Evolutionary conservation across 495 filamentous ascomycete species (phyloP), one percentile per base, ranked within the genome.

Genomic region (Annulohypoxylon stygium): DNA sequence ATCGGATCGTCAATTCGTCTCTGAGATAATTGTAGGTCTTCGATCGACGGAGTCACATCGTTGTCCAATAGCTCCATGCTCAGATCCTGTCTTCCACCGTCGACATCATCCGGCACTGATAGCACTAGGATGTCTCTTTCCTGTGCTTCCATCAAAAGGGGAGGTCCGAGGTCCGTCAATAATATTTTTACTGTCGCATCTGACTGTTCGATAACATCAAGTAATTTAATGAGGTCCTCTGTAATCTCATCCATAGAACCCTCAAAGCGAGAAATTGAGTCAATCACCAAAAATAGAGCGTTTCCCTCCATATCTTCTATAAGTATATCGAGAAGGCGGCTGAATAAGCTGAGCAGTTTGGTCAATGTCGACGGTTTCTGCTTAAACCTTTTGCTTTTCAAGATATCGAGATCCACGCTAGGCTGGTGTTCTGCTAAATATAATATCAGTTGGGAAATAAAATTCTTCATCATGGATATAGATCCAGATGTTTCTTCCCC

Each of bases 401-500:
- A 34, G 33, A 58, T 37, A n/a, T 39, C 54, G 33, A 58, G 54
- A 33, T 58, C 54, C 1, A 58, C n/a, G 8, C 20, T 37, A 36
- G 33, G 54, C 20, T 7, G 20, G 26, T 58, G n/a, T 20, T 58
- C 54, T 20, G 54, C 54, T 18, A 58, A 39, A n/a, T 58, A 33
- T 20, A 37, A 58, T 58, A 58, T n/a, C 54, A 58, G n/a, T 58
- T 58, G 54, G 1, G 54, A 33, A 20, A 58, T 37, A 10, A 58
- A 33, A 11, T 16, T 58, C 54, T 58, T 58, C 54, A 58, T 58
- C 54, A 58, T 58, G 2, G 33, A 16, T 4, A 58, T 18, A 10
- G 54, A 58, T 58, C 54, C 54, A 20, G 33, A 39, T 18, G 4
- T 33, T 39, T 33, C 34, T 39, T 16, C 54, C 18, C n/a, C 54